A percentile compares a stretch with the other conserved stretches of the same genome.
Conservation (phyloP, 2,329 filamentous ascomycete genomes). For the Arthrobotrys iridis region DNA sequence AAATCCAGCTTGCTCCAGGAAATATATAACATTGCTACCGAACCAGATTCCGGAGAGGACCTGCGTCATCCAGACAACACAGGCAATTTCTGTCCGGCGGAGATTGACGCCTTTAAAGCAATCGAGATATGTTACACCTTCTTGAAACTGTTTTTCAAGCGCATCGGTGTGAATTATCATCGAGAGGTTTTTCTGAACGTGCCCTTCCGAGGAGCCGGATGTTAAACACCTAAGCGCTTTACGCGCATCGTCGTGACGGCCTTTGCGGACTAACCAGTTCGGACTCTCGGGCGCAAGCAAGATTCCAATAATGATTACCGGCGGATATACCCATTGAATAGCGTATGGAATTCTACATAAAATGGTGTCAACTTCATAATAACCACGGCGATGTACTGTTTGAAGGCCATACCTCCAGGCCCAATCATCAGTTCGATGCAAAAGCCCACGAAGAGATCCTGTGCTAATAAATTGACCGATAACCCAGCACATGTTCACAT, state of each 20-base stretch:
- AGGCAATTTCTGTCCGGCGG: constrained; percentile 78
- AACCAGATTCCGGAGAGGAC: constrained; percentile 61
- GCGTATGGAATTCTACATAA: constrained; percentile 73
- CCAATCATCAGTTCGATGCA: constrained; percentile 73
- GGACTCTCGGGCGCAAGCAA: constrained; percentile 75
- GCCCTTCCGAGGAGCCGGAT: constrained; percentile 72
- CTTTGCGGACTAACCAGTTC: constrained; percentile 78
- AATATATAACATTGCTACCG: constrained; percentile 61
- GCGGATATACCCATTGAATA: constrained; percentile 80
- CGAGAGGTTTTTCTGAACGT: constrained; percentile 82
- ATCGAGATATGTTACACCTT: constrained; percentile 78
- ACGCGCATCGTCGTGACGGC: constrained; percentile 73
- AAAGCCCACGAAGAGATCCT: constrained; percentile 75
- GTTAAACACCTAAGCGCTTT: constrained; percentile 73
- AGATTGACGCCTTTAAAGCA: constrained; percentile 81
- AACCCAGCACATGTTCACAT: constrained; percentile 69
- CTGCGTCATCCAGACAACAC: constrained; percentile 64
- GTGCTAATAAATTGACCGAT: constrained; percentile 78
- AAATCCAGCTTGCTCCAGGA: constrained; percentile 64
- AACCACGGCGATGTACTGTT: background rate
- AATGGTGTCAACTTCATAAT: constrained; percentile 59
- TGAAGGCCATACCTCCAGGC: constrained; percentile 64
- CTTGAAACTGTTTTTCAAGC: constrained; percentile 78
- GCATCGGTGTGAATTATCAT: constrained; percentile 93
- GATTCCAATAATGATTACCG: constrained; percentile 73